These are phyloP conservation scores for Oryza brachyantha DNA, from an alignment of 176 grass and related monocot species.

Conservation along the genomic window DNA sequence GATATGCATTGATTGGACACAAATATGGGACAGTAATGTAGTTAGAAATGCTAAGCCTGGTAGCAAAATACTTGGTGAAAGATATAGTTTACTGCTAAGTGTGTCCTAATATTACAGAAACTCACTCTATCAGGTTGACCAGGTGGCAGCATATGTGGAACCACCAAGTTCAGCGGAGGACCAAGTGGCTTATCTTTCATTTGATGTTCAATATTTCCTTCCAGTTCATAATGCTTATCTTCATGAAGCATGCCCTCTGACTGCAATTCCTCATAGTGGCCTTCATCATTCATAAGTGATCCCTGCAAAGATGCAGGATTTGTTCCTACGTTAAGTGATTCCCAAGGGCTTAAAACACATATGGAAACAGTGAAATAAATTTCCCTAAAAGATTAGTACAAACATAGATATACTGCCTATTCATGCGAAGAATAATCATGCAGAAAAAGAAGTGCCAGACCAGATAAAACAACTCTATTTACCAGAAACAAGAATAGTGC, in stretches of 20 bases:
- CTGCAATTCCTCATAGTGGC: conserved; percentile 58
- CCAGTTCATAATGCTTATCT: conserved; percentile 59
- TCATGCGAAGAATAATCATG: not conserved
- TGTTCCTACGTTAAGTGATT: not conserved
- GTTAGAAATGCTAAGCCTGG: not conserved
- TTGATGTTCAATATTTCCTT: conserved; percentile 69
- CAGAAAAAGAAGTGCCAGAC: not conserved
- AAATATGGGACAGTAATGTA: not conserved
- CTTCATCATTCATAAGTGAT: conserved; percentile 66
- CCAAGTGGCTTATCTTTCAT: conserved; percentile 81
- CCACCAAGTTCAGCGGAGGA: conserved; percentile 72
- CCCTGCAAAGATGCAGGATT: conserved; percentile 37
- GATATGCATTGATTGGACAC: not conserved
- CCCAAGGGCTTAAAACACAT: not conserved
- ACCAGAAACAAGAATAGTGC: not conserved
- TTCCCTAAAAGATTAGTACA: not conserved
- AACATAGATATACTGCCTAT: not conserved
- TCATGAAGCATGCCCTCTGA: conserved; percentile 69
- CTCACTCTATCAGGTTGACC: conserved; percentile 74
- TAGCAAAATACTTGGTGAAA: not conserved
- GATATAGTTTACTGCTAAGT: conserved; percentile 8
- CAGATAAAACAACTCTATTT: no score
- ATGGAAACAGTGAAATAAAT: not conserved
- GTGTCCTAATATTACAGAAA: not conserved
- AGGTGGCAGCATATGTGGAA: conserved; percentile 60